Conservation (phyloP, 176 grass and related monocot genomes). For the Bothriochloa decipiens region DNA sequence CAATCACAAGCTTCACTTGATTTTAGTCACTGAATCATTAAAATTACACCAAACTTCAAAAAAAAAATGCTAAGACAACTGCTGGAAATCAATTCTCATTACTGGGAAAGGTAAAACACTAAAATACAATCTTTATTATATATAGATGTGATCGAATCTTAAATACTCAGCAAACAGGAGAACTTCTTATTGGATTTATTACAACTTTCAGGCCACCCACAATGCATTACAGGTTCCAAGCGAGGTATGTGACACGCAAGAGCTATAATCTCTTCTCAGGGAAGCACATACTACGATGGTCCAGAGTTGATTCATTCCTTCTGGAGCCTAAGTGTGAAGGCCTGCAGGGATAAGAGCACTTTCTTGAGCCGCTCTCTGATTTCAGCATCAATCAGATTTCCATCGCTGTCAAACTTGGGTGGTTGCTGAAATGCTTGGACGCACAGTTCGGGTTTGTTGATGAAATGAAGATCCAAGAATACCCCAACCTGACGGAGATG, state of each 20-base stretch:
- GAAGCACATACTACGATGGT: not conserved
- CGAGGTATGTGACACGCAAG: not conserved
- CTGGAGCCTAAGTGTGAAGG: conserved; percentile 71
- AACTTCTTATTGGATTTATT: conserved; percentile 16
- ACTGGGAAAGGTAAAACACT: not conserved
- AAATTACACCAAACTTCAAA: not conserved
- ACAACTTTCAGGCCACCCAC: conserved; percentile 5
- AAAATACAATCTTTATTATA: not conserved
- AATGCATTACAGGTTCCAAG: not conserved
- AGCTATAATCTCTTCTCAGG: not conserved
- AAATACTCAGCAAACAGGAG: not conserved
- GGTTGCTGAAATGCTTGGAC: conserved; percentile 66
- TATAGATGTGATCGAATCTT: not conserved
- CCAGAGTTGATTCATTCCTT: conserved; percentile 34
- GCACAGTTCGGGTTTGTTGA: conserved; percentile 89
- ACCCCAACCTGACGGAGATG: conserved; percentile 91
- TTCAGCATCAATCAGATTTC: conserved; percentile 66
- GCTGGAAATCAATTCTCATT: not conserved
- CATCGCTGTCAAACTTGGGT: conserved; percentile 62
- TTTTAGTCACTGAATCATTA: not conserved
- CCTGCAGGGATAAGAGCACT: conserved; percentile 75
- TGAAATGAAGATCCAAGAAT: conserved; percentile 93
- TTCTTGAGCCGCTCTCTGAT: conserved; percentile 69
- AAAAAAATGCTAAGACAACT: not conserved
- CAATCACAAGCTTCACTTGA: not conserved